A percentile compares a stretch with the other conserved stretches of the same genome.
phyloP scores from a whole-genome alignment of 177 flowering plant genomes.

The Vitis hybrid region DNA sequence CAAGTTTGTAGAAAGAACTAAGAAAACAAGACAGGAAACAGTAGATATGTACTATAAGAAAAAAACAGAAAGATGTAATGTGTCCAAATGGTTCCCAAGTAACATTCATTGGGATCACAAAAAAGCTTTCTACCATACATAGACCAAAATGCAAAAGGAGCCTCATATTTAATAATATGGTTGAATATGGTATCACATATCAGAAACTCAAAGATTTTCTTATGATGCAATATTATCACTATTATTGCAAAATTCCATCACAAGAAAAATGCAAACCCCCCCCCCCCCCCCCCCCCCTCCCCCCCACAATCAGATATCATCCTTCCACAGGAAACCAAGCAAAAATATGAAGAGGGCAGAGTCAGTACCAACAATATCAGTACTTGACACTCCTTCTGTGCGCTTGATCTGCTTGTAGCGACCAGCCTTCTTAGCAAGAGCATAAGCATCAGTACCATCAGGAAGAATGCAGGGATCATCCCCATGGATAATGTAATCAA shows the following conservation, averaged over 20 bases:
- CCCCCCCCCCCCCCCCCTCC: not conserved
- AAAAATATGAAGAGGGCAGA: slow-evolving; percentile 10
- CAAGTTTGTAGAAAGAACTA: too few relatives aligned
- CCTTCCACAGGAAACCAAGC: not conserved
- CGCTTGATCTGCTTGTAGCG: slow-evolving; percentile 98
- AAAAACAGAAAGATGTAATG: too few relatives aligned
- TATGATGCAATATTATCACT: not conserved
- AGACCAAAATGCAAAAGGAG: not conserved
- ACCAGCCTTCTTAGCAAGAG: slow-evolving; percentile 93
- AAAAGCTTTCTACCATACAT: too few relatives aligned
- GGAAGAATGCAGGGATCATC: slow-evolving; percentile 98
- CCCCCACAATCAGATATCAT: not conserved
- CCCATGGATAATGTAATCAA: slow-evolving; percentile 95
- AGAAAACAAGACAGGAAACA: too few relatives aligned
- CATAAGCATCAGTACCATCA: slow-evolving; percentile 96
- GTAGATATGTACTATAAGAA: too few relatives aligned
- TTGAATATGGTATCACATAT: not conserved
- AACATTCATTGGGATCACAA: too few relatives aligned
- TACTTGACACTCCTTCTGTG: slow-evolving; percentile 99
- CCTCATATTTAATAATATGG: not conserved
- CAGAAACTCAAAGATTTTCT: not conserved
- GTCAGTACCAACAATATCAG: slow-evolving; percentile 87
- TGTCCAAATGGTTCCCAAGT: not conserved
- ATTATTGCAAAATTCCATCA: not conserved
- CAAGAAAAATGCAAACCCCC: not conserved